Conservation (phyloP, 345 rosid species). For the rapeseed (Brassica napus) region DNA sequence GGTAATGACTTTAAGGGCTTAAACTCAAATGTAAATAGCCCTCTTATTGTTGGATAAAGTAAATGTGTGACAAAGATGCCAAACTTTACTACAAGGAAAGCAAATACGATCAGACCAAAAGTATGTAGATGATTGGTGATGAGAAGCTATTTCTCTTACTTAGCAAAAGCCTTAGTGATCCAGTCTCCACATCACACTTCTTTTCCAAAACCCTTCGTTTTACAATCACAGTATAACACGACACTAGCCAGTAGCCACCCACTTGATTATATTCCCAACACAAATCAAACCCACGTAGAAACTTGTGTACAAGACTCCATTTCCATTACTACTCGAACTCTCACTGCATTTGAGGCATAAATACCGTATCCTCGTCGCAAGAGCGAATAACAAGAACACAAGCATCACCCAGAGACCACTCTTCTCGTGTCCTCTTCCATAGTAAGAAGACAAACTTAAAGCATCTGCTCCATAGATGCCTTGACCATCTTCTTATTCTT, state of each 20-base stretch:
- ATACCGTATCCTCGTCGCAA: conserved; percentile 38
- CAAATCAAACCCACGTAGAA: conserved; percentile 25
- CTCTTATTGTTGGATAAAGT: neutral
- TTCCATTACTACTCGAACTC: neutral
- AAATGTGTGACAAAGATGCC: neutral
- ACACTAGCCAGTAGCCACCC: conserved; percentile 49
- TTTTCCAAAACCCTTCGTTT: conserved; percentile 26
- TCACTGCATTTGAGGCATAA: conserved; percentile 29
- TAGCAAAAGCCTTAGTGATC: conserved; percentile 2
- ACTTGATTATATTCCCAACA: conserved; percentile 44
- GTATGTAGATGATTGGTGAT: neutral
- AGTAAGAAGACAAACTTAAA: conserved; percentile 33
- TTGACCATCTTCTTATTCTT: conserved; percentile 27
- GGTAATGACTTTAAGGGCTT: neutral
- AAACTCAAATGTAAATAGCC: neutral
- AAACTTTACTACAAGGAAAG: neutral
- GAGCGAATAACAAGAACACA: conserved; percentile 35
- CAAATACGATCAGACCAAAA: neutral
- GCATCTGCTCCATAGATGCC: conserved; percentile 38
- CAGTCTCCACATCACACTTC: conserved; percentile 41
- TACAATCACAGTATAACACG: conserved; percentile 45
- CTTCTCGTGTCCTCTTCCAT: conserved; percentile 32
- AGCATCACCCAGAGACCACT: conserved; percentile 42
- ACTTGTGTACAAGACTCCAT: conserved; percentile 27
- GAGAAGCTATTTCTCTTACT: neutral